Conservation (phyloP, 1,284 basidiomycete species). For the Golubevia sp. region DNA sequence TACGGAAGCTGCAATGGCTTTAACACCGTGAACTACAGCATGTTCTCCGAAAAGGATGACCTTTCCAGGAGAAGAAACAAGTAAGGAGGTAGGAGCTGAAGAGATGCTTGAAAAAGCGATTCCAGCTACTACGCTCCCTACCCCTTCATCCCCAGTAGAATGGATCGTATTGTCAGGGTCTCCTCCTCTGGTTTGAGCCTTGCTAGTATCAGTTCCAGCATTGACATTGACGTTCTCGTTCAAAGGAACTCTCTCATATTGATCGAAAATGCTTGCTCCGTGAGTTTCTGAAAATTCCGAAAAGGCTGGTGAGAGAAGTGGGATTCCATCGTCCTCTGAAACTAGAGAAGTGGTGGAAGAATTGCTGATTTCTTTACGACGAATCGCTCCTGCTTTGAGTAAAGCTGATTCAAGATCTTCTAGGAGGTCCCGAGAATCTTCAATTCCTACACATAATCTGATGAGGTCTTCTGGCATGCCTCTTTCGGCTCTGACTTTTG, state of each 20-base stretch:
- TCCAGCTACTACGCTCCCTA: not conserved
- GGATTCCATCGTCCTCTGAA: not conserved
- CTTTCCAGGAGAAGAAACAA: slow-evolving; percentile 78
- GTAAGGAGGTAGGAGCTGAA: slow-evolving; percentile 30
- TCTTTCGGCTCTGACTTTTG: slow-evolving; percentile 85
- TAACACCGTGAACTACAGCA: slow-evolving; percentile 96
- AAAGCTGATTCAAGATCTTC: slow-evolving; percentile 94
- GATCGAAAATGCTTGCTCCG: not conserved
- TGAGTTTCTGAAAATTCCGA: not conserved
- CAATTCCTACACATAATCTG: slow-evolving; percentile 96
- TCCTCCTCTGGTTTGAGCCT: not conserved
- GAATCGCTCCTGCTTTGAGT: slow-evolving; percentile 76
- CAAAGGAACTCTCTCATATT: not conserved
- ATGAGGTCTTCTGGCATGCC: slow-evolving; percentile 97
- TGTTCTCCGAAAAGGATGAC: slow-evolving; percentile 99
- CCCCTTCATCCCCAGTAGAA: not conserved
- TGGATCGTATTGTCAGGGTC: not conserved
- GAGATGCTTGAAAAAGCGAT: not conserved
- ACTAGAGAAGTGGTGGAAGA: not conserved
- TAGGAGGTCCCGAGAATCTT: slow-evolving; percentile 88
- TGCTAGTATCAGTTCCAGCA: too few species aligned
- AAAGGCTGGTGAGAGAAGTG: not conserved
- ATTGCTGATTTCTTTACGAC: not conserved
- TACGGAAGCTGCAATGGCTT: slow-evolving; percentile 91
- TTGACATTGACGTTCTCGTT: too few species aligned